Evolutionary conservation across 192 early-diverging fungal genomes (phyloP).

Genomic region (Obelidium mucronatum): DNA sequence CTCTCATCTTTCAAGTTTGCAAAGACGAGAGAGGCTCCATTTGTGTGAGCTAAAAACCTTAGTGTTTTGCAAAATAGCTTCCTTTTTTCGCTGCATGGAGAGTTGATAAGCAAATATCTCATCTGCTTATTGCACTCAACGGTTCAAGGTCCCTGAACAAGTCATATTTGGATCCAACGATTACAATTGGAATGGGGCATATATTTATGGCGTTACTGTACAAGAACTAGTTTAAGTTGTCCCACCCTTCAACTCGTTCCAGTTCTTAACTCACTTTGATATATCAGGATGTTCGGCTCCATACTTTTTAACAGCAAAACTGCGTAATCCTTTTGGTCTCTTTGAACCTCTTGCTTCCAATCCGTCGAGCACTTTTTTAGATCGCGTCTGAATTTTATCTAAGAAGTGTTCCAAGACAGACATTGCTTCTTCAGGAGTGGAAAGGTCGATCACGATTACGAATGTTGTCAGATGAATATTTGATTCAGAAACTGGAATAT

Average conservation of each 20-base stretch:
- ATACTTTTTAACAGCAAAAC: constrained; percentile 50
- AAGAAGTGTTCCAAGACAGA: constrained; percentile 46
- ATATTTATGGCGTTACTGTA: constrained; percentile 44
- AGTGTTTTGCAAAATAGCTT: constrained; percentile 54
- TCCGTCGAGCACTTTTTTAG: constrained; percentile 45
- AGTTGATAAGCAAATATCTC: not conserved
- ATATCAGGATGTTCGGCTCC: constrained; percentile 52
- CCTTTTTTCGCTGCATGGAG: constrained; percentile 42
- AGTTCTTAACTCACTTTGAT: constrained; percentile 1
- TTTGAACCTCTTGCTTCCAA: constrained; percentile 56
- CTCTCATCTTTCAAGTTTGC: constrained; percentile 51
- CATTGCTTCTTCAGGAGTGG: constrained; percentile 45
- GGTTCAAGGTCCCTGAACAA: constrained; percentile 55
- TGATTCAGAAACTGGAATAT: constrained; percentile 54
- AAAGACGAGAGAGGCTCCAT: constrained; percentile 57
- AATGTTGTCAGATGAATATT: constrained; percentile 57
- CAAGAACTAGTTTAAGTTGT: no score
- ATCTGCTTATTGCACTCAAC: constrained; percentile 30
- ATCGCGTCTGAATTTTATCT: constrained; percentile 34
- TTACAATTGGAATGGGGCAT: constrained; percentile 51
- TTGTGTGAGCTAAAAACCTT: constrained; percentile 54
- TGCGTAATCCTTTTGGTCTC: constrained; percentile 52
- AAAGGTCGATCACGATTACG: constrained; percentile 56
- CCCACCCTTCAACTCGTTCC: no score
- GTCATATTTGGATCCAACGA: constrained; percentile 58